phyloP scores from a whole-genome alignment of 805 yeast species.

The Grigorovia transvaalensis region DNA sequence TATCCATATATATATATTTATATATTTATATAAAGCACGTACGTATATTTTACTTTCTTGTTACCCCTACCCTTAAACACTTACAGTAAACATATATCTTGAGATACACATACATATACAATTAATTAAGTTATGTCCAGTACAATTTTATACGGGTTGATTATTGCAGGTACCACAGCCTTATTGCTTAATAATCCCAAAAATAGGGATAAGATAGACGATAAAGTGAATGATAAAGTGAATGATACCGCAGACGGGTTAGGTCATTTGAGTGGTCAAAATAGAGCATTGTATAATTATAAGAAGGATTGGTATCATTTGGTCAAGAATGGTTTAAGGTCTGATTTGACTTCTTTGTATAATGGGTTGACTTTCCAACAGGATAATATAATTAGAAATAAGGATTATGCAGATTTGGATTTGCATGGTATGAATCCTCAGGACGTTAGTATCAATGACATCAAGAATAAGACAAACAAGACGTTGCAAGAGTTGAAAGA shows the following conservation, averaged over 20 bases:
- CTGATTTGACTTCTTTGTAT: background rate
- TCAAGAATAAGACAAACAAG: background rate
- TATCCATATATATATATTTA: too few relatives aligned
- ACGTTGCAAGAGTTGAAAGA: conserved; percentile 12
- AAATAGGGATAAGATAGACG: background rate
- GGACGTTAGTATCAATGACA: background rate
- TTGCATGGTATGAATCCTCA: background rate
- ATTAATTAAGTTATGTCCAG: background rate
- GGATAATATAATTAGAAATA: background rate
- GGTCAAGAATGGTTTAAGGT: background rate
- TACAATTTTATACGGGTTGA: background rate
- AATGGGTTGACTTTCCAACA: background rate
- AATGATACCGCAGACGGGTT: background rate
- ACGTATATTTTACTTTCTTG: background rate
- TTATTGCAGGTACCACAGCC: background rate
- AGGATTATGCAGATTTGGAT: background rate
- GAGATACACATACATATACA: too few relatives aligned
- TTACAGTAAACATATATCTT: too few relatives aligned
- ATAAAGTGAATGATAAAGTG: background rate
- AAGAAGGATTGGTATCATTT: background rate
- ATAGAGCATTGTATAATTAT: background rate
- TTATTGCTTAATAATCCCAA: background rate
- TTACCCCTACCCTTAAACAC: background rate
- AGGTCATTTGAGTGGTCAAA: background rate
- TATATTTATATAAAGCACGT: too few relatives aligned